Evolutionary conservation across 106 monocot genomes (phyloP), one percentile per base, ranked within the genome.

Genomic region (Vanilla planifolia): DNA sequence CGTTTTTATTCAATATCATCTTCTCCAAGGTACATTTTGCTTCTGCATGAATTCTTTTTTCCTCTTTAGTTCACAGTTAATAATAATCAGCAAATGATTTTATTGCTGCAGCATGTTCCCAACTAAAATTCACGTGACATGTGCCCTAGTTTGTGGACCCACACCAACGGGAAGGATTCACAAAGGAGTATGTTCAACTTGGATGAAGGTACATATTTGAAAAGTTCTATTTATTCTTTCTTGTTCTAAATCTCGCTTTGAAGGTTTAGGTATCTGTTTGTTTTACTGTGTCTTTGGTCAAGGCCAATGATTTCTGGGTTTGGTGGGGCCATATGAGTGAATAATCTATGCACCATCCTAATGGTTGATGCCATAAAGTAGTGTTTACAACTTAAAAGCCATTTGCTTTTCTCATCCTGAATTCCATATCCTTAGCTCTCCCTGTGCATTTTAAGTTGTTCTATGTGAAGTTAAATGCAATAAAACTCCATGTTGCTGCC

Each of bases 1-100:
- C 81, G 96, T 81, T 98, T 84, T 50, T 98, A 98, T 46, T 98
- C 96, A 27, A 98, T 98, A 67, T 98, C 96, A 17, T 98, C 96
- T 53, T 98, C 96, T 53, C 81, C 96, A 61, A 90, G 68, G 96
- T 96, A 48, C 65, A 21, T 40, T 43, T 32, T 33, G 11, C 8
- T 5, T 52, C 5, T 7, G 67, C 47, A 6, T 16, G 60, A 61
- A 19, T 20, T 28, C 48, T 43, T 32, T 30, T 60, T 23, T 29
- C 35, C 27, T 21, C 1, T 33, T 13, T 51, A 22, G 43, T 61
- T 11, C 11, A 43, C 48, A 37, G 40, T 28, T 44, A 64, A 44
- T 34, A 35, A 8, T 57, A 21, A 57, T 51, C n/a, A 35, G 8
- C 35, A 15, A 35, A 33, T n/a, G n/a, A n/a, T n/a, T 14, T 57